Percentiles rank a stretch among this genome's conserved stretches.
Conservation (phyloP, 2,329 filamentous ascomycete species). For the Periconia sp. region DNA sequence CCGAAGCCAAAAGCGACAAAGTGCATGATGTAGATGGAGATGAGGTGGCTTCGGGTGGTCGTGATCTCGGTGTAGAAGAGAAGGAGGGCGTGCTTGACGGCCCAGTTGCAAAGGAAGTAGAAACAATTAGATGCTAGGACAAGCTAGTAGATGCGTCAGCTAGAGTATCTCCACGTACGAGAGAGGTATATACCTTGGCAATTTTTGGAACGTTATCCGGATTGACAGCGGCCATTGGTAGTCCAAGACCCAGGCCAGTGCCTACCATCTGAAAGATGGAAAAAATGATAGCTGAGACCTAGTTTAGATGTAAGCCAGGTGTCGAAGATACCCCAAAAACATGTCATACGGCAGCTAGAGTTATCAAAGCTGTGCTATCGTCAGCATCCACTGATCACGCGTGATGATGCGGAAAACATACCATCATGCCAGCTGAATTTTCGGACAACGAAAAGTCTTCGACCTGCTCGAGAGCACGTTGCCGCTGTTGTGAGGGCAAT, state of each 20-base stretch:
- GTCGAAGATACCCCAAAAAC: background rate
- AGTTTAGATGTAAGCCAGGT: background rate
- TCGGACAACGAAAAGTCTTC: constrained; percentile 27
- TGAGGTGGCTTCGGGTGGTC: constrained; percentile 24
- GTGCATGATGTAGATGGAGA: constrained; percentile 42
- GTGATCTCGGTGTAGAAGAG: constrained; percentile 49
- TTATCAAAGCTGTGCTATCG: constrained; percentile 22
- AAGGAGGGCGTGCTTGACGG: constrained; percentile 48
- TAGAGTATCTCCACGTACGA: too few relatives aligned
- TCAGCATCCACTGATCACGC: too few relatives aligned
- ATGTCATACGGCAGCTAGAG: constrained; percentile 24
- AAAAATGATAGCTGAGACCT: constrained; percentile 27
- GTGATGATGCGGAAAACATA: constrained; percentile 10
- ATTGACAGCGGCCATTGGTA: background rate
- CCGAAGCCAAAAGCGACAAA: constrained; percentile 44
- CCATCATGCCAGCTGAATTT: constrained; percentile 35
- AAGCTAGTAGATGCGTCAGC: constrained; percentile 11
- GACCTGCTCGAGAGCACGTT: constrained; percentile 27
- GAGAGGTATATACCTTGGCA: background rate
- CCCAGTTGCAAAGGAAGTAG: constrained; percentile 50
- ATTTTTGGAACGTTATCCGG: background rate
- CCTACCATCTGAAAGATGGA: constrained; percentile 30
- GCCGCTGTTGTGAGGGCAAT: constrained; percentile 30
- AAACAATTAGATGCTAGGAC: constrained; percentile 36
- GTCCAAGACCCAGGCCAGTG: constrained; percentile 30